phyloP scores from a whole-genome alignment of 176 grass and related monocot species.

The Puccinellia tenuiflora region DNA sequence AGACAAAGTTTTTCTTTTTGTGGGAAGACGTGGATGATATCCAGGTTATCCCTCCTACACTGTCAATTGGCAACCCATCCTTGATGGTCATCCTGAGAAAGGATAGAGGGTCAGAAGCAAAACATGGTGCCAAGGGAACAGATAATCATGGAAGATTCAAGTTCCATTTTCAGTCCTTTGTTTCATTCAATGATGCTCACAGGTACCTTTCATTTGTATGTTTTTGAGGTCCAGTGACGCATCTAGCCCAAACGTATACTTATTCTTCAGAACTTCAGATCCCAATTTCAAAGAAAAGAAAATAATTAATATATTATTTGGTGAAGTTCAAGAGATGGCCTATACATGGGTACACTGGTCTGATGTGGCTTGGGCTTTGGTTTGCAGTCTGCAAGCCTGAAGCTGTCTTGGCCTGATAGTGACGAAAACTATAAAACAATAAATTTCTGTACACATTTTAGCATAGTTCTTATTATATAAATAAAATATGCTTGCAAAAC shows the following conservation, averaged over 20 bases:
- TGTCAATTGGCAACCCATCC: slow-evolving; percentile 76
- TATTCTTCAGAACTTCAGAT: slow-evolving; percentile 1
- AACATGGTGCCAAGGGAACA: slow-evolving; percentile 66
- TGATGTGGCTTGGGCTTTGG: background rate
- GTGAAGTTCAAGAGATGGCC: background rate
- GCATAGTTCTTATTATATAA: background rate
- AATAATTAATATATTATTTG: background rate
- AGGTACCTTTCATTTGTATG: slow-evolving; percentile 49
- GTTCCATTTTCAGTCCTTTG: slow-evolving; percentile 94
- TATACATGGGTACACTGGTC: background rate
- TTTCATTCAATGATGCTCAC: slow-evolving; percentile 80
- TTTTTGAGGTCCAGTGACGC: background rate
- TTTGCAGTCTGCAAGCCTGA: background rate
- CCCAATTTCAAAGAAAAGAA: background rate
- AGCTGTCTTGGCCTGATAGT: background rate
- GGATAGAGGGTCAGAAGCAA: slow-evolving; percentile 83
- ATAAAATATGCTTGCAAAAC: background rate
- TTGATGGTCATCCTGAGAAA: slow-evolving; percentile 76
- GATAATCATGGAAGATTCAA: slow-evolving; percentile 66
- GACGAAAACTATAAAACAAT: background rate
- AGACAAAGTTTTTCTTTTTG: slow-evolving; percentile 98
- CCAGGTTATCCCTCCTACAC: slow-evolving; percentile 65
- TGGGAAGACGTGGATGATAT: slow-evolving; percentile 97
- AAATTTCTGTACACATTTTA: background rate
- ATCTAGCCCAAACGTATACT: background rate